Base-by-base conservation (phyloP, 495 filamentous ascomycete genomes). In the Penicillium turbatum region DNA sequence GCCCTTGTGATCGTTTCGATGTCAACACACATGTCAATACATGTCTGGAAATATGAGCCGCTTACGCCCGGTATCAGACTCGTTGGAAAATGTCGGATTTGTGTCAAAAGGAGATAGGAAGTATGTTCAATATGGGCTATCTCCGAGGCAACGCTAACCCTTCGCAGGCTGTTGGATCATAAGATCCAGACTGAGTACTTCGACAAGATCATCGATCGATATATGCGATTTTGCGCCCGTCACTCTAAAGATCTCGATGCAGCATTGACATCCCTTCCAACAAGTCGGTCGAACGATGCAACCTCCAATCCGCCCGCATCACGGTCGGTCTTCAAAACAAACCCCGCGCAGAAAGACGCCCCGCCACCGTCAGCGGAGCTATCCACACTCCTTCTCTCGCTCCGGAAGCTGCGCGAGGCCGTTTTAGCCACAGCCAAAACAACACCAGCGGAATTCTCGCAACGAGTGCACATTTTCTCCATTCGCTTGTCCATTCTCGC, bases 341-440 rank as follows among this genome's bases (percentile, higher is more conserved):
- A 54, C 51, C 41, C 57, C 54, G 58, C 44, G 31, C 62, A 51
- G 54, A 60, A 55, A 44, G 55, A 45, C 35, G 59, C 57, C 52
- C 71, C 60, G 48, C 68, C 67, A 51, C 64, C 76, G 40, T 69
- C 77, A 34, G 62, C 62, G 43, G 83, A 86, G 56, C 72, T 87
- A 46, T 78, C 81, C 29, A 77, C 72, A 11, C 74, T 88, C 51
- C 70, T 83, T 21, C 79, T 83, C 55, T 87, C 91, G 31, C 88
- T 97, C 69, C 85, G 93, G 50, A 97, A 96, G 68, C 80, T 98
- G 35, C 84, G 93, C 38, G 93, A 98, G 74, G 90, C 83, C 38
- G 82, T 97, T 45, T 46, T 74, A 36, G 69, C 73, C 51, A 82
- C 92, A 0, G 86, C 89, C 31, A 83, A 84, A 16, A 73, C 79